Evolutionary conservation across 2,329 filamentous ascomycete species (phyloP).

Genomic region (Leptodontidium sp.): DNA sequence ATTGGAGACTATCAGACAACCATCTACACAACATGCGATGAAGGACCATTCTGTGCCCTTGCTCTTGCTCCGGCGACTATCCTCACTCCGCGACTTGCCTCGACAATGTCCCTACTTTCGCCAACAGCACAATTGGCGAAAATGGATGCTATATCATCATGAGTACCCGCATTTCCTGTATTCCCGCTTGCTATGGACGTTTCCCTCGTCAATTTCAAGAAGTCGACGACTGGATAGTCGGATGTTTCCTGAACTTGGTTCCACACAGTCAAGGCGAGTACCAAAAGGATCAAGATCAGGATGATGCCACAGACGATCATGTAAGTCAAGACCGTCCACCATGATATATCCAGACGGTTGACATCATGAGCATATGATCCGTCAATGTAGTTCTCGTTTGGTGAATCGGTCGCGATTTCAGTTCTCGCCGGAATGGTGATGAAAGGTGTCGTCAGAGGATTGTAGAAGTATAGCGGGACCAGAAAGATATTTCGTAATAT

Average conservation of each 20-base stretch:
- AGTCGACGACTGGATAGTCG: background rate
- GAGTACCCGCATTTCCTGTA: background rate
- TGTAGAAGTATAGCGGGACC: background rate
- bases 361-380: background rate
- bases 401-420: background rate
- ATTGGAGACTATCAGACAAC: background rate
- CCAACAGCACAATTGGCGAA: background rate
- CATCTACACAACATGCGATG: background rate
- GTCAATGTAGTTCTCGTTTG: background rate
- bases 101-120: background rate
- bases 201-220: background rate
- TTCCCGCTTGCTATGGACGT: background rate
- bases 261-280: background rate
- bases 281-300: background rate
- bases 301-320: background rate
- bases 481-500: background rate
- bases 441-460: background rate
- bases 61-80: background rate
- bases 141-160: background rate
- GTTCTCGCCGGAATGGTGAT: background rate
- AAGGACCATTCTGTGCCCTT: background rate
- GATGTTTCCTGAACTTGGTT: background rate
- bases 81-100: background rate
- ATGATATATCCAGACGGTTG: background rate
- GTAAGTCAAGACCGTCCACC: slow-evolving; percentile 6